These are phyloP conservation scores for Pinus albicaulis DNA, from an alignment of 75 land plant genomes.

Conservation along the genomic window DNA sequence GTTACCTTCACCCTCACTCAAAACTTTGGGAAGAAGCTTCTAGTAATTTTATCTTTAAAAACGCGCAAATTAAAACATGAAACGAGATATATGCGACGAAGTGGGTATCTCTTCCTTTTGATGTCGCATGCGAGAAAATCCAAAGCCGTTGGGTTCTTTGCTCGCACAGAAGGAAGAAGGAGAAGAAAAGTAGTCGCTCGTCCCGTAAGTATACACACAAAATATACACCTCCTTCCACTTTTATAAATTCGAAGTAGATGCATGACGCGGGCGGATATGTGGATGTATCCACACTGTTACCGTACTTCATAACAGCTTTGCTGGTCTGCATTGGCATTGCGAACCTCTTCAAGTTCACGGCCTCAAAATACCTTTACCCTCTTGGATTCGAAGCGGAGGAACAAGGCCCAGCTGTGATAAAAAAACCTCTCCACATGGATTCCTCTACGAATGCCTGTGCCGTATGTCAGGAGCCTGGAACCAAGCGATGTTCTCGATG, in stretches of 20 bases:
- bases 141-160: no score
- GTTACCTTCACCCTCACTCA: no score
- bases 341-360: not conserved
- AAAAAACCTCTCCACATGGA: not conserved
- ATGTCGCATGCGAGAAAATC: no score
- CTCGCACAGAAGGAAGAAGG: no score
- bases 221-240: not conserved
- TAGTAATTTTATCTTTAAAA: no score
- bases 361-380: constrained; percentile 5
- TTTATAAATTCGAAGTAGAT: constrained; percentile 8
- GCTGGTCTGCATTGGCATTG: not conserved
- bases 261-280: constrained; percentile 11
- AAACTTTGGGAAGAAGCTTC: no score
- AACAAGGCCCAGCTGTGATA: not conserved
- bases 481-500: constrained; percentile 66
- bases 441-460: constrained; percentile 18
- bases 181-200: no score
- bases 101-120: no score
- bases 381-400: not conserved
- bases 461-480: constrained; percentile 29
- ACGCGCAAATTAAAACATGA: no score
- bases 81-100: no score
- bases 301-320: not conserved
- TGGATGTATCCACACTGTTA: constrained; percentile 9
- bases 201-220: not conserved